phyloP scores from a whole-genome alignment of 2,329 filamentous ascomycete species.

The Sporothrix euskadiensis region DNA sequence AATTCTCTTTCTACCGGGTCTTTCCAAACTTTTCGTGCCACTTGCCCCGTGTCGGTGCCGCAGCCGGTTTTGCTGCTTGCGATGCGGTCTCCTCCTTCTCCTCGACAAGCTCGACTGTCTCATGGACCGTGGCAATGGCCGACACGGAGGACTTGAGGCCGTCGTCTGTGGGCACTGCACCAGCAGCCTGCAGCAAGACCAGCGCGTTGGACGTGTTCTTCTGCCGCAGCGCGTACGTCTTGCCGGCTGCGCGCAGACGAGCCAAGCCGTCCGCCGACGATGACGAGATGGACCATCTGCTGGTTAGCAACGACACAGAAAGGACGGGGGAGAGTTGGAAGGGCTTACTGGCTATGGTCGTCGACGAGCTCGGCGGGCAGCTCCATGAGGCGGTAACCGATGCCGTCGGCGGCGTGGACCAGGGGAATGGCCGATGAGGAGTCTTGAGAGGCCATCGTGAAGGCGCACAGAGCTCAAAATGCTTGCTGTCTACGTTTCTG shows the following conservation, averaged over 20 bases:
- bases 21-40: constrained; percentile 62
- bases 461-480: not conserved
- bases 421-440: constrained; percentile 52
- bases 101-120: constrained; percentile 61
- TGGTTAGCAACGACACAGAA: not conserved
- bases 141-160: constrained; percentile 43
- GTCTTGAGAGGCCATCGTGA: constrained; percentile 49
- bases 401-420: constrained; percentile 49
- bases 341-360: constrained; percentile 50
- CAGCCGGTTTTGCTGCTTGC: constrained; percentile 24
- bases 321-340: not conserved
- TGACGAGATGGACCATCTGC: constrained; percentile 43
- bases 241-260: constrained; percentile 53
- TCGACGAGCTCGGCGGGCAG: constrained; percentile 60
- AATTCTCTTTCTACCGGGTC: constrained; percentile 41
- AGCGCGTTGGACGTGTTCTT: constrained; percentile 70
- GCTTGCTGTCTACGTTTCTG: not conserved
- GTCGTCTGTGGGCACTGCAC: constrained; percentile 17
- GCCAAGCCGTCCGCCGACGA: constrained; percentile 54
- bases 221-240: constrained; percentile 61
- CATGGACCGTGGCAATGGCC: constrained; percentile 58
- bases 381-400: constrained; percentile 62
- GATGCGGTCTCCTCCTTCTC: constrained; percentile 35
- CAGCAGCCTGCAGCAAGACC: constrained; percentile 51
- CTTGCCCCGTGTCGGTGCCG: constrained; percentile 48